A percentile compares a stretch with the other conserved stretches of the same genome.
phyloP scores from a whole-genome alignment of 2,329 filamentous ascomycete species.

The Ampelomyces quisqualis region DNA sequence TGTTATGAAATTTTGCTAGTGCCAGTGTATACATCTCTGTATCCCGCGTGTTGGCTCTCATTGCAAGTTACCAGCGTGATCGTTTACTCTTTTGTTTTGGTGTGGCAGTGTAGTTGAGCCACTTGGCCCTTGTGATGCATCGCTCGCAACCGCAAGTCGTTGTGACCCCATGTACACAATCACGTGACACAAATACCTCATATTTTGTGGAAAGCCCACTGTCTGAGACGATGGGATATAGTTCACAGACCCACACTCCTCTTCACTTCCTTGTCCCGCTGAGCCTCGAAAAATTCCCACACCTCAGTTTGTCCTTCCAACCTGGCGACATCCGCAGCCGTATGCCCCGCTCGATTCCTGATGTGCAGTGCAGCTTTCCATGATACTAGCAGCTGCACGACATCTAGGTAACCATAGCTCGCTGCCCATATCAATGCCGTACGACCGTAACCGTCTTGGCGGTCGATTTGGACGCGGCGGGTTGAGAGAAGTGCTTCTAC shows the following conservation, averaged over 20 bases:
- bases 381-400: constrained; percentile 18
- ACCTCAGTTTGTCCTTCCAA: constrained; percentile 17
- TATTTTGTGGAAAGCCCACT: constrained; percentile 1
- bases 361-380: constrained; percentile 13
- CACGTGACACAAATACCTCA: too few relatives aligned
- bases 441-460: constrained; percentile 28
- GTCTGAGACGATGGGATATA: background rate
- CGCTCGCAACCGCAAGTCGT: too few relatives aligned
- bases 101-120: too few relatives aligned
- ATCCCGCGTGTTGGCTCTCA: too few relatives aligned
- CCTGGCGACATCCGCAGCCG: constrained; percentile 17
- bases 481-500: constrained; percentile 36
- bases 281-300: constrained; percentile 15
- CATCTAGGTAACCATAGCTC: constrained; percentile 36
- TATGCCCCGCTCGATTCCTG: constrained; percentile 11
- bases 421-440: constrained; percentile 42
- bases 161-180: too few relatives aligned
- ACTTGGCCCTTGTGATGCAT: too few relatives aligned
- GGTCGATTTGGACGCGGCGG: constrained; percentile 35
- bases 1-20: too few relatives aligned
- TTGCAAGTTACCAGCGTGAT: too few relatives aligned
- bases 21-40: too few relatives aligned
- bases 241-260: constrained; percentile 1
- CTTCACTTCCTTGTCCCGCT: constrained; percentile 7
- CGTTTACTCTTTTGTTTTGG: too few relatives aligned